These are phyloP conservation scores for Pythium plurisporium DNA, from an alignment of 352 stramenopile genomes.

Conservation along the genomic window DNA sequence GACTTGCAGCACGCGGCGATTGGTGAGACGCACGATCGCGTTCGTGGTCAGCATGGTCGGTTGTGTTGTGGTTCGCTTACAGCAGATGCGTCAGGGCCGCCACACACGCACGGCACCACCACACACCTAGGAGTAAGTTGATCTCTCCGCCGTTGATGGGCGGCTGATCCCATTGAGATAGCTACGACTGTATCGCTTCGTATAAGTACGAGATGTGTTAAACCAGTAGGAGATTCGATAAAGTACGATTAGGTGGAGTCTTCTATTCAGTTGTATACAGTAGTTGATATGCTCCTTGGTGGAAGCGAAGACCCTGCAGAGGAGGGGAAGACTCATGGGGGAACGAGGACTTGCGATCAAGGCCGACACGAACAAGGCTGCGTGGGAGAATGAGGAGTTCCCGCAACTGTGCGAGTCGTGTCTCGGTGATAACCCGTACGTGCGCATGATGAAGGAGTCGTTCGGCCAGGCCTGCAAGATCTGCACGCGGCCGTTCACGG, in stretches of 20 bases:
- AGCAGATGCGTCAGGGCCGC: not conserved
- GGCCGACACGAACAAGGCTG: slow-evolving; percentile 79
- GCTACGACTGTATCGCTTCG: not conserved
- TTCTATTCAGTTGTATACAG: slow-evolving; percentile 3
- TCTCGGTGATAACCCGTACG: slow-evolving; percentile 98
- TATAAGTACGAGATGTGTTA: slow-evolving; percentile 10
- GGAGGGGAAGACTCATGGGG: slow-evolving; percentile 36
- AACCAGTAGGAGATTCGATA: not conserved
- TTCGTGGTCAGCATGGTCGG: slow-evolving; percentile 29
- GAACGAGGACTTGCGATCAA: slow-evolving; percentile 88
- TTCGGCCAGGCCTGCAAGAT: slow-evolving; percentile 98
- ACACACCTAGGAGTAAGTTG: not conserved
- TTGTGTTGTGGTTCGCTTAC: not conserved
- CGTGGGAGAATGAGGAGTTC: slow-evolving; percentile 95
- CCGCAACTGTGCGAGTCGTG: slow-evolving; percentile 98
- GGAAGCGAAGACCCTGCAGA: slow-evolving; percentile 10
- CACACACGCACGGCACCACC: not conserved
- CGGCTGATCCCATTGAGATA: not conserved
- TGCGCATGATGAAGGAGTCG: slow-evolving; percentile 98
- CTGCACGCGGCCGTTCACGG: slow-evolving; percentile 96
- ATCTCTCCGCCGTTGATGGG: slow-evolving; percentile 1
- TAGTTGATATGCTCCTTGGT: not conserved
- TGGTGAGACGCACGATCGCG: slow-evolving; percentile 44
- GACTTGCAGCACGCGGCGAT: slow-evolving; percentile 62
- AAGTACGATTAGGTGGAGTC: not conserved